Evolutionary conservation across 1,284 basidiomycete species (phyloP).

Genomic region (Ganoderma lingzhi): DNA sequence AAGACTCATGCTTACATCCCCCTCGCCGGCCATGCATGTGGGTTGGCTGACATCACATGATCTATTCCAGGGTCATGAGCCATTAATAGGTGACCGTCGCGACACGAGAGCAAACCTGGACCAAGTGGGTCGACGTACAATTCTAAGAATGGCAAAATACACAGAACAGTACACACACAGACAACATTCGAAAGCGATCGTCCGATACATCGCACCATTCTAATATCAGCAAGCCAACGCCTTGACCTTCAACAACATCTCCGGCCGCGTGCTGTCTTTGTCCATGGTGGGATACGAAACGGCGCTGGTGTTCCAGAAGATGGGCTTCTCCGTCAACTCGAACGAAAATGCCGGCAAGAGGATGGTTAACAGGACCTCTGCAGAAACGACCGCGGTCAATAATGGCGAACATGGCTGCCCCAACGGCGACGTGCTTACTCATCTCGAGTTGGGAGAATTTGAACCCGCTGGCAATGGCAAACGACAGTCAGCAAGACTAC

Average conservation of each 20-base stretch:
- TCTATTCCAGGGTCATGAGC: neutral
- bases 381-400: neutral
- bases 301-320: conserved; percentile 11
- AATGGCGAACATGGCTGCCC: too few species aligned
- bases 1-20: neutral
- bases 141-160: neutral
- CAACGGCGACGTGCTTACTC: conserved; percentile 22
- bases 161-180: neutral
- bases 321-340: conserved; percentile 10
- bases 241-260: conserved; percentile 14
- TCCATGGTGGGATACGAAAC: conserved; percentile 13
- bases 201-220: neutral
- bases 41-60: neutral
- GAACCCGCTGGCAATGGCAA: conserved; percentile 19
- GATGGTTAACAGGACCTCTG: neutral
- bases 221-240: neutral
- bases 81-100: neutral
- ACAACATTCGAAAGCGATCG: neutral
- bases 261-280: conserved; percentile 9
- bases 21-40: neutral
- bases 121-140: neutral
- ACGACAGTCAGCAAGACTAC: neutral
- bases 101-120: neutral
- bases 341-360: conserved; percentile 7
- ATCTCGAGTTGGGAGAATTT: conserved; percentile 33